Percentiles rank a stretch among this genome's conserved stretches.
These are phyloP conservation scores for Cunninghamia lanceolata DNA, from an alignment of 75 land plant species.

Conservation along the genomic window DNA sequence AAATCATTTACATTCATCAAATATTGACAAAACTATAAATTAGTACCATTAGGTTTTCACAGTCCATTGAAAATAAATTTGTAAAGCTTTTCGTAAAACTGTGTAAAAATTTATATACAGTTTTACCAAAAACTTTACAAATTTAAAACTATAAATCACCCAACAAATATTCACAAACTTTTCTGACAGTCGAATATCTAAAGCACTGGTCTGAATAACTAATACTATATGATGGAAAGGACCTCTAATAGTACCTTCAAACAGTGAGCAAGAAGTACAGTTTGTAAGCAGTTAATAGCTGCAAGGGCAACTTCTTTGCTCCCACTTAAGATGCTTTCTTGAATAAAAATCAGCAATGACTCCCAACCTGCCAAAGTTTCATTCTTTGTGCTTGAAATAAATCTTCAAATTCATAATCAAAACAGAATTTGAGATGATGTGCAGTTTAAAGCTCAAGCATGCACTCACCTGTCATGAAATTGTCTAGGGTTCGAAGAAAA, in stretches of 20 bases:
- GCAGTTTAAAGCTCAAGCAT: background rate
- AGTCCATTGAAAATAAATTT: no score
- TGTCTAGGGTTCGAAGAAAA: conserved; percentile 57
- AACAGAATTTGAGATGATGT: background rate
- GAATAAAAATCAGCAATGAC: conserved; percentile 56
- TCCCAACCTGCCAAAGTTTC: conserved; percentile 76
- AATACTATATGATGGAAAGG: background rate
- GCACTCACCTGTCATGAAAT: conserved; percentile 59
- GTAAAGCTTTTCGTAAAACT: no score
- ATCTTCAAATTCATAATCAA: background rate
- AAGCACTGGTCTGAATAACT: background rate
- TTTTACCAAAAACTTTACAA: no score
- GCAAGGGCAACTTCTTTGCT: conserved; percentile 97
- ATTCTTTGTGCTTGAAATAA: background rate
- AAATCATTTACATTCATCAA: background rate
- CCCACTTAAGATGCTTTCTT: conserved; percentile 69
- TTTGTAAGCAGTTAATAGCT: conserved; percentile 79
- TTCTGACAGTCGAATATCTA: background rate
- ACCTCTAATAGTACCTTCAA: conserved; percentile 51
- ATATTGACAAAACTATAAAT: background rate
- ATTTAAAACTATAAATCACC: background rate
- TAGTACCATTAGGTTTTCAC: background rate
- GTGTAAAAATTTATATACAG: no score
- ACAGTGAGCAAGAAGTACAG: conserved; percentile 64
- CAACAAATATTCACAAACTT: background rate